A percentile compares a stretch with the other conserved stretches of the same genome.
Evolutionary conservation across 2,329 filamentous ascomycete species (phyloP).

Genomic region (Onygenales sp.): DNA sequence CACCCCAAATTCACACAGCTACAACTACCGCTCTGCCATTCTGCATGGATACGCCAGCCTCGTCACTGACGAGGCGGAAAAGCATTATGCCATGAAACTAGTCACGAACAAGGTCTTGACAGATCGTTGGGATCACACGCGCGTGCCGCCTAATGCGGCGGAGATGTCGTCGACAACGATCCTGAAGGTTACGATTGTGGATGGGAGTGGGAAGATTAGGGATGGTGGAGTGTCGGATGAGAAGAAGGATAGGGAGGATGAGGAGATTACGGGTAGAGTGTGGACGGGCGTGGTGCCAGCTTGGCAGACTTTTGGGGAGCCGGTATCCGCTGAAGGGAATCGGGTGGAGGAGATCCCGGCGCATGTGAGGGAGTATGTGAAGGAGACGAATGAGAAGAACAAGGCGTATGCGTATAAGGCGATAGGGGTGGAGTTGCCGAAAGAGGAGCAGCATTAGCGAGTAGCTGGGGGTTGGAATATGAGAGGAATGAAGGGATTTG

Average conservation of each 20-base stretch:
- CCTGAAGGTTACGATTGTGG: constrained; percentile 56
- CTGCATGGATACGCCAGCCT: constrained; percentile 64
- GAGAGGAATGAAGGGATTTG: too few species aligned
- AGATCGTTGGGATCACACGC: constrained; percentile 57
- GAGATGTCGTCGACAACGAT: constrained; percentile 71
- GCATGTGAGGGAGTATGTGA: constrained; percentile 49
- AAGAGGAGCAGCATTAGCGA: constrained; percentile 20
- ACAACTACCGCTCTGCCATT: constrained; percentile 76
- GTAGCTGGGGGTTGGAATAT: too few species aligned
- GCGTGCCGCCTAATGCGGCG: constrained; percentile 59
- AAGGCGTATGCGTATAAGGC: constrained; percentile 32
- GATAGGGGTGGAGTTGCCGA: constrained; percentile 18
- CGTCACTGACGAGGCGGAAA: constrained; percentile 60
- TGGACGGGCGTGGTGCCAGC: constrained; percentile 59
- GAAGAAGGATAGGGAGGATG: constrained; percentile 41
- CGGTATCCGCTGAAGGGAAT: constrained; percentile 53
- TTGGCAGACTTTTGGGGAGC: constrained; percentile 53
- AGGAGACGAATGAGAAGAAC: constrained; percentile 38
- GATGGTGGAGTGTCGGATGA: constrained; percentile 56
- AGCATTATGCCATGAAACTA: constrained; percentile 65
- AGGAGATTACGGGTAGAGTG: constrained; percentile 39
- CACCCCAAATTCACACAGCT: constrained; percentile 71
- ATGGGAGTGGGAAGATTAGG: constrained; percentile 67
- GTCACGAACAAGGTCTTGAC: constrained; percentile 68
- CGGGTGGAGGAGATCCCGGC: constrained; percentile 48